Conservation (phyloP, 192 early-diverging fungal species). For the Podila clonocystis region DNA sequence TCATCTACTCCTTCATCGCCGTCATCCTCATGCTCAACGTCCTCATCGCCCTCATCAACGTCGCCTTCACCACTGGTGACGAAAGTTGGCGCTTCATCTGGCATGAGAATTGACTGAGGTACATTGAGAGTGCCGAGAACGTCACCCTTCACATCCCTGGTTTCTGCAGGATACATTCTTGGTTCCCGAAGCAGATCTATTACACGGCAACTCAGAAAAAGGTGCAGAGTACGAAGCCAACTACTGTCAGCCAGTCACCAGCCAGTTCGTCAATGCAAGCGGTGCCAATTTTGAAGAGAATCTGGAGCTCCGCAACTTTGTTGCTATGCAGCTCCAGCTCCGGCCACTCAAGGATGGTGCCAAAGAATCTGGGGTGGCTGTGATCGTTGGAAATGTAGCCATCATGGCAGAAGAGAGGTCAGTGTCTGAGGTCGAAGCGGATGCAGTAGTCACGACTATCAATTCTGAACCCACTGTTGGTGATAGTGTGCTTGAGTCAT, state of each 20-base stretch:
- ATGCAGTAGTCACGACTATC: too few species aligned
- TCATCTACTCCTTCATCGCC: constrained; percentile 19
- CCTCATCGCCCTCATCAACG: constrained; percentile 36
- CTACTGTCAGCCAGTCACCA: neutral
- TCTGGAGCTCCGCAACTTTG: neutral
- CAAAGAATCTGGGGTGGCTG: too few species aligned
- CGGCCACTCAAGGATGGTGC: too few species aligned
- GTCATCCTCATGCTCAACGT: constrained; percentile 36
- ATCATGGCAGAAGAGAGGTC: too few species aligned
- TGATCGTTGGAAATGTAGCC: neutral
- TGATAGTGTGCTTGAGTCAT: too few species aligned
- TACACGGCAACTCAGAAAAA: neutral
- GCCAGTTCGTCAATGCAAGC: neutral
- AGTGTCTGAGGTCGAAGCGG: too few species aligned
- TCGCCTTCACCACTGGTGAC: constrained; percentile 20
- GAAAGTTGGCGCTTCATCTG: constrained; percentile 22
- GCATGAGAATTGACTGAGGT: constrained; percentile 24
- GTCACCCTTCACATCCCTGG: constrained; percentile 24
- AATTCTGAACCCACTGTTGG: too few species aligned
- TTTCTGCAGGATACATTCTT: neutral
- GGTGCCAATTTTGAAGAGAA: neutral
- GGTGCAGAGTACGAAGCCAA: neutral
- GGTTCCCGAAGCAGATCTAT: neutral
- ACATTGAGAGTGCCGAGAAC: constrained; percentile 29
- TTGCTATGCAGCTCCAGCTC: neutral